A percentile compares a stretch with the other conserved stretches of the same genome.
These are phyloP conservation scores for Bonia amplexicaulis DNA, from an alignment of 176 grass and related monocot species.

Conservation along the genomic window DNA sequence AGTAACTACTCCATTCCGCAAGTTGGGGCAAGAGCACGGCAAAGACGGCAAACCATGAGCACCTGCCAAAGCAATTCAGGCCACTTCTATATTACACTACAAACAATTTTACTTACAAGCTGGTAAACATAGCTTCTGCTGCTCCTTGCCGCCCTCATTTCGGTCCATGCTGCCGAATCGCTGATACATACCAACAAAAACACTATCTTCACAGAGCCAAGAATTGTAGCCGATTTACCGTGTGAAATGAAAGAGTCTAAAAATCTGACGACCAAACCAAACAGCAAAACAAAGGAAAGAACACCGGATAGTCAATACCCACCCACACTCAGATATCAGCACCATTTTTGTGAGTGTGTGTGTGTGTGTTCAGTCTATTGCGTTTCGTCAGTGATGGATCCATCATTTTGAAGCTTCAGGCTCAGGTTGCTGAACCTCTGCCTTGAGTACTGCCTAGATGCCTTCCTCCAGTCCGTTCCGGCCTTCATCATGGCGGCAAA, in stretches of 20 bases:
- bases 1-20: too few relatives aligned
- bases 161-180: not conserved
- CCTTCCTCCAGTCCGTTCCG: constrained; percentile 94
- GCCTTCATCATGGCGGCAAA: constrained; percentile 85
- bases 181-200: not conserved
- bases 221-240: not conserved
- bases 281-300: not conserved
- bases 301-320: not conserved
- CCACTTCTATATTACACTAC: not conserved
- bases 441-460: constrained; percentile 78
- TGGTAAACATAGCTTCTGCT: not conserved
- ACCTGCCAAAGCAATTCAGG: not conserved
- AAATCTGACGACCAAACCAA: not conserved
- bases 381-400: constrained; percentile 28
- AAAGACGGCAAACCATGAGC: not conserved
- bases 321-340: not conserved
- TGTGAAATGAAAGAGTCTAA: not conserved
- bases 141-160: not conserved
- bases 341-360: not conserved
- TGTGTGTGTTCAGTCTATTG: not conserved
- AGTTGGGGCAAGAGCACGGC: not conserved
- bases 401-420: constrained; percentile 62
- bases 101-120: not conserved
- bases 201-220: constrained; percentile 33
- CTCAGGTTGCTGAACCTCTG: constrained; percentile 81